Conservation (phyloP, 2,329 filamentous ascomycete genomes). For the Drechslera avenae region DNA sequence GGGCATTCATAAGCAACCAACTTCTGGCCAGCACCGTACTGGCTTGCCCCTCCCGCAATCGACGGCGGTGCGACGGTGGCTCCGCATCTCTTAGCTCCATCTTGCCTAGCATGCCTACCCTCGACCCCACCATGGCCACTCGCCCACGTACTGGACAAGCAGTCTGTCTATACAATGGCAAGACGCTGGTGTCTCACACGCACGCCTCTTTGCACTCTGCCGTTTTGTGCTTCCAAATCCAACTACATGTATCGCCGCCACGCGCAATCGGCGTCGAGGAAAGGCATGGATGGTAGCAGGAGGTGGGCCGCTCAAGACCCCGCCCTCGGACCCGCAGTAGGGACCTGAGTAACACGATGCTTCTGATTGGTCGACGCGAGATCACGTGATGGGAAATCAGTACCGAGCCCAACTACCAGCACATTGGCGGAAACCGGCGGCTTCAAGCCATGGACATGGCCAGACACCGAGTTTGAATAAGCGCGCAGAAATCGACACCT, state of each 20-base stretch:
- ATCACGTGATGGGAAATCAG: slow-evolving; percentile 13
- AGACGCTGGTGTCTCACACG: background rate
- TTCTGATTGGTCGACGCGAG: slow-evolving; percentile 20
- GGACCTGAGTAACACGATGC: background rate
- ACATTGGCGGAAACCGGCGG: slow-evolving; percentile 10
- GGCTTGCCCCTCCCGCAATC: slow-evolving; percentile 27
- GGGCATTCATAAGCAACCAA: slow-evolving; percentile 37
- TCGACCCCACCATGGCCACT: slow-evolving; percentile 16
- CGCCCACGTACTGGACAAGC: slow-evolving; percentile 1
- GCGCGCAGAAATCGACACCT: slow-evolving; percentile 3
- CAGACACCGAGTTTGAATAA: slow-evolving; percentile 15
- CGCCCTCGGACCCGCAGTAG: slow-evolving; percentile 15
- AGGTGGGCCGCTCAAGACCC: slow-evolving; percentile 20
- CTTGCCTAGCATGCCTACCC: slow-evolving; percentile 14
- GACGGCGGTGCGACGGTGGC: slow-evolving; percentile 15
- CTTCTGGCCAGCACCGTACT: slow-evolving; percentile 31
- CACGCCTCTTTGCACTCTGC: background rate
- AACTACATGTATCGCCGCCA: background rate
- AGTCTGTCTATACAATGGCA: background rate
- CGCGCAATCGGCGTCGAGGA: background rate
- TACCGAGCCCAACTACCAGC: slow-evolving; percentile 13
- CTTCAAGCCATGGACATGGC: slow-evolving; percentile 6
- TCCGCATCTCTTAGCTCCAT: slow-evolving; percentile 32
- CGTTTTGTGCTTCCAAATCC: background rate
- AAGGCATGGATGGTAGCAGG: slow-evolving; percentile 10